Evolutionary conservation across 495 filamentous ascomycete genomes (phyloP).

Genomic region (Aeminium ludgeri): DNA sequence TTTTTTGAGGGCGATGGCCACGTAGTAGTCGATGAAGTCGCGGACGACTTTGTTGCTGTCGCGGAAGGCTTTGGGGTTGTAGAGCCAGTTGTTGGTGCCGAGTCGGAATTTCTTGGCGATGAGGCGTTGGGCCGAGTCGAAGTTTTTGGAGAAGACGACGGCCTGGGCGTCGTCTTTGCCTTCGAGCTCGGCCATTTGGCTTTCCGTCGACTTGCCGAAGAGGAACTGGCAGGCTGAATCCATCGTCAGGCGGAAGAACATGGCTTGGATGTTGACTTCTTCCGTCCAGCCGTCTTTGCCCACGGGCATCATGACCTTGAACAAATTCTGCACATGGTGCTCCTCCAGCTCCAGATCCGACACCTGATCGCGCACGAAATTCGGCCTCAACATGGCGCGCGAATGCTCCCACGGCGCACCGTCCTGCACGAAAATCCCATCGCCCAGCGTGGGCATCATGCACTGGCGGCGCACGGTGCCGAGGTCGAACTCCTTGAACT

Average conservation of each 20-base stretch:
- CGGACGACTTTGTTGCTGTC: constrained; percentile 37
- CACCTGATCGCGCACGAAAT: constrained; percentile 69
- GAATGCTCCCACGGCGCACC: constrained; percentile 32
- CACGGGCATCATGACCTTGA: constrained; percentile 11
- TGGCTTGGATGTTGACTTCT: constrained; percentile 47
- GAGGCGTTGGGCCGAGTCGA: constrained; percentile 16
- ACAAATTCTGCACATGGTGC: constrained; percentile 37
- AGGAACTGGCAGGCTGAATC: constrained; percentile 76
- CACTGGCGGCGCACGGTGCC: constrained; percentile 21
- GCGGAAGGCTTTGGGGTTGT: constrained; percentile 33
- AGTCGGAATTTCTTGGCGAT: constrained; percentile 14
- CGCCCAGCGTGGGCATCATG: constrained; percentile 20
- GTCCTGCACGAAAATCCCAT: constrained; percentile 18
- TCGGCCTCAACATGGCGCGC: constrained; percentile 62
- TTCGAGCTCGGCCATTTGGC: constrained; percentile 20
- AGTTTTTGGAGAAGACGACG: constrained; percentile 15
- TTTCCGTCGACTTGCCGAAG: constrained; percentile 59
- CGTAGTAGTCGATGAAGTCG: constrained; percentile 46
- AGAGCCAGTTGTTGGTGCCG: constrained; percentile 29
- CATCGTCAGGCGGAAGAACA: constrained; percentile 69
- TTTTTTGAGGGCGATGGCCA: constrained; percentile 42
- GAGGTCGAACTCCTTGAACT: constrained; percentile 53
- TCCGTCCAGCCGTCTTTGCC: constrained; percentile 22
- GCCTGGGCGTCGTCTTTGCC: constrained; percentile 5
- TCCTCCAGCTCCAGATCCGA: constrained; percentile 69